Percentiles rank a stretch among this genome's conserved stretches.
Evolutionary conservation across 2,329 filamentous ascomycete species (phyloP).

Genomic region (Hymenoscyphus infarciens): DNA sequence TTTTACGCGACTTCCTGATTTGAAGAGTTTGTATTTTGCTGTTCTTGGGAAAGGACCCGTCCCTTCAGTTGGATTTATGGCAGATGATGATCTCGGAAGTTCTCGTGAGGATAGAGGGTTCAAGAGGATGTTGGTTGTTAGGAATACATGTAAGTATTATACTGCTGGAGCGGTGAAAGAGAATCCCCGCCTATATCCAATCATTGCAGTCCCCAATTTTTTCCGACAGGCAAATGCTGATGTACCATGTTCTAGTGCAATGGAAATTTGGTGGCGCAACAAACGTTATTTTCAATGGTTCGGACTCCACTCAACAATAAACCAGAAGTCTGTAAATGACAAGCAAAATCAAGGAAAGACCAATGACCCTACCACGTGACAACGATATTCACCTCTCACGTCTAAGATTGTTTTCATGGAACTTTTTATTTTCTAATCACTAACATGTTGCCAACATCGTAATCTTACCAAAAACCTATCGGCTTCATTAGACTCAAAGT

Average conservation of each 20-base stretch:
- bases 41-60: background rate
- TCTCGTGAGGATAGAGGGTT: background rate
- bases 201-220: too few species aligned
- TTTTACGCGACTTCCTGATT: background rate
- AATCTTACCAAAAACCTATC: background rate
- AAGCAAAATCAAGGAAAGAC: too few species aligned
- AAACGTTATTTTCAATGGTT: background rate
- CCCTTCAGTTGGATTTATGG: background rate
- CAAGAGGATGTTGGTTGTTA: background rate
- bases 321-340: too few species aligned
- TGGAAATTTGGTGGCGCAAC: background rate
- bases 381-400: too few species aligned
- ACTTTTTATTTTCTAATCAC: too few species aligned
- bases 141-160: background rate
- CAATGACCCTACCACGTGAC: too few species aligned
- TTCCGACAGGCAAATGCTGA: background rate
- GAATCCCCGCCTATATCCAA: too few species aligned
- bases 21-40: background rate
- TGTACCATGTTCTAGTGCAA: background rate
- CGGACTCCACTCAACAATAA: too few species aligned
- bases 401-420: too few species aligned
- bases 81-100: background rate
- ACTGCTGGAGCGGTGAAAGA: too few species aligned
- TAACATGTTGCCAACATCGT: background rate
- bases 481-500: background rate